These are phyloP conservation scores for Musa troglodytarum DNA, from an alignment of 176 grass and related monocot species.

Conservation along the genomic window DNA sequence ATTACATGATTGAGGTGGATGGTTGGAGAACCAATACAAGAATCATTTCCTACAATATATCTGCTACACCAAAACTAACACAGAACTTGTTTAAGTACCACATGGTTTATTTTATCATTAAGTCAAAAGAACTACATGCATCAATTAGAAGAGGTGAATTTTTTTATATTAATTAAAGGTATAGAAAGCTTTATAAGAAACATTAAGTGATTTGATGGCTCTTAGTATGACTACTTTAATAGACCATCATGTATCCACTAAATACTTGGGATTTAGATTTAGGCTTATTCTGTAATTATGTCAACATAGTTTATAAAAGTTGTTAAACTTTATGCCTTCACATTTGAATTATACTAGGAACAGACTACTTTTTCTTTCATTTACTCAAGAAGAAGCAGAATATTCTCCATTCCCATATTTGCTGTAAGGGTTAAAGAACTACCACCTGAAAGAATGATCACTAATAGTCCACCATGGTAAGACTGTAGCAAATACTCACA, in stretches of 20 bases:
- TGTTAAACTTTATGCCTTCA: background rate
- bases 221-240: too few species aligned
- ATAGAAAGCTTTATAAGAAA: too few species aligned
- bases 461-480: too few species aligned
- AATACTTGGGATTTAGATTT: too few species aligned
- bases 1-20: background rate
- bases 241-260: too few species aligned
- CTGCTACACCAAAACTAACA: too few species aligned
- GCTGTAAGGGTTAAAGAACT: background rate
- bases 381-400: background rate
- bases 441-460: background rate
- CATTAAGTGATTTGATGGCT: too few species aligned
- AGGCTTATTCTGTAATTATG: too few species aligned
- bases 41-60: background rate
- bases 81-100: too few species aligned
- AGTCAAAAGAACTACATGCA: constrained; percentile 14
- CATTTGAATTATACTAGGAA: background rate
- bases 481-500: too few species aligned
- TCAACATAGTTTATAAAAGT: too few species aligned
- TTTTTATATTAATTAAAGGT: background rate
- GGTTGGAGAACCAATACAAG: background rate
- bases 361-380: background rate
- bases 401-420: background rate
- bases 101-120: too few species aligned
- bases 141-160: background rate